These are phyloP conservation scores for Trichosporon sp. DNA, from an alignment of 1,284 basidiomycete genomes.

Conservation along the genomic window DNA sequence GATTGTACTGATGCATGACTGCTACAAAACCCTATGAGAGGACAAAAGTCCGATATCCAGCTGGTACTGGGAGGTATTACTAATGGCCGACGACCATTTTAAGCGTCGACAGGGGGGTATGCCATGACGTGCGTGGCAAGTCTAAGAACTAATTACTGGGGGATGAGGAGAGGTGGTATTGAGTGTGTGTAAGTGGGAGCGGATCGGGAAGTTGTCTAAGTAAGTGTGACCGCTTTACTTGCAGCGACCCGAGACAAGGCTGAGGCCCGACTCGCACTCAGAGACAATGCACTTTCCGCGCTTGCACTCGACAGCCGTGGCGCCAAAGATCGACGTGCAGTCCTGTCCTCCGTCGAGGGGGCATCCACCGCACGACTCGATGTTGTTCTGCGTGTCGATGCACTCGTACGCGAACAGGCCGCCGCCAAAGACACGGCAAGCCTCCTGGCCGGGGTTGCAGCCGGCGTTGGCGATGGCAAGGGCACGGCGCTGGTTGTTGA, in stretches of 20 bases:
- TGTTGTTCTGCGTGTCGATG: neutral
- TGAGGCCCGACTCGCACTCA: slow-evolving; percentile 1
- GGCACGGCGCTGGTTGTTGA: neutral
- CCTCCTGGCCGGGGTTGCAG: neutral
- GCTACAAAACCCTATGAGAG: neutral
- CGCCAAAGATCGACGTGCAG: slow-evolving; percentile 14
- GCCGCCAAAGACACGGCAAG: neutral
- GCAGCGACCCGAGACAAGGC: neutral
- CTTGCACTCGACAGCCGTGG: slow-evolving; percentile 7
- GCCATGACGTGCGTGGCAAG: no score
- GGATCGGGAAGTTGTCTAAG: no score
- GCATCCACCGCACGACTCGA: neutral
- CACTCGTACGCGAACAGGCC: neutral
- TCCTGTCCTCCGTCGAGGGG: slow-evolving; percentile 7
- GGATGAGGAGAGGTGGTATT: no score
- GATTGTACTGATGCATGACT: neutral
- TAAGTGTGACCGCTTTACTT: no score
- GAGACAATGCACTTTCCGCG: slow-evolving; percentile 17
- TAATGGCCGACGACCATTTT: no score
- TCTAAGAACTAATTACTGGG: no score
- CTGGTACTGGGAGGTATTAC: neutral
- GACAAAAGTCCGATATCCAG: neutral
- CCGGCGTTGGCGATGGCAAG: neutral
- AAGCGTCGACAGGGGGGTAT: no score
- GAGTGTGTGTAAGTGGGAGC: no score